Base-by-base conservation (phyloP, 352 stramenopile species). In the Halophytophthora polymorphica region DNA sequence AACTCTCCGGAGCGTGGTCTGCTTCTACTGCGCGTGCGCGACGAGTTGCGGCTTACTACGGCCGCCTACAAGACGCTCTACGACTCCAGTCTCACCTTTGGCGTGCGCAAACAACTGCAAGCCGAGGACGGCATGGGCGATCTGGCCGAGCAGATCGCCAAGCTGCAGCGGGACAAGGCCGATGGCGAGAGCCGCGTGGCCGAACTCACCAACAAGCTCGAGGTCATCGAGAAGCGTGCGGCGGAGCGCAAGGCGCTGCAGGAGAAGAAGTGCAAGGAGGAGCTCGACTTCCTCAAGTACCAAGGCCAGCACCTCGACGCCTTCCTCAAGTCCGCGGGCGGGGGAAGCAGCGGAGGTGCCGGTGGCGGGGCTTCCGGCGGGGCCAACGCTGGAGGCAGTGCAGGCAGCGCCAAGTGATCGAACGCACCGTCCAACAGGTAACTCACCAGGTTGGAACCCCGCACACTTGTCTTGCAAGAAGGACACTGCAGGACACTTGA, bases 51-150 rank as follows among this genome's bases (percentile, higher is more conserved):
- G 23, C 93, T 98, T 61, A 97, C 92, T 0, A 96, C 95, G 10
- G 93, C 98, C 51, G 93, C 93, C 3, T 98, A 98, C 80, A 97
- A 98, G 68, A 97, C 88, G 22, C 69, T 98, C 19, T 98, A 97
- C 65, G 90, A 97, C 55, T 96, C 80, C 62, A 95, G 77, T 66
- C 84, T 98, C 15, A 93, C 77, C 13, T 98, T 98, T 52, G 92
- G 91, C 17, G 84, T 98, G 6, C 88, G 90, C 57, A 98, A 98
- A 67, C 90, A 97, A 64, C 60, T 98, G 36, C 88, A 96, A 51
- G 90, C 88, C 15, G 93, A 98, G 58, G 86, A 97, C 7, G 93
- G 93, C 21, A 96, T 98, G 74, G 77, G 60, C 4, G 88, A 96
- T 21, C 67, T 98, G 34, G 72, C 92, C 37, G 61, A 77, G 23